Conservation (phyloP, 78 protist genomes). For the Dictyostelium citrinum region DNA sequence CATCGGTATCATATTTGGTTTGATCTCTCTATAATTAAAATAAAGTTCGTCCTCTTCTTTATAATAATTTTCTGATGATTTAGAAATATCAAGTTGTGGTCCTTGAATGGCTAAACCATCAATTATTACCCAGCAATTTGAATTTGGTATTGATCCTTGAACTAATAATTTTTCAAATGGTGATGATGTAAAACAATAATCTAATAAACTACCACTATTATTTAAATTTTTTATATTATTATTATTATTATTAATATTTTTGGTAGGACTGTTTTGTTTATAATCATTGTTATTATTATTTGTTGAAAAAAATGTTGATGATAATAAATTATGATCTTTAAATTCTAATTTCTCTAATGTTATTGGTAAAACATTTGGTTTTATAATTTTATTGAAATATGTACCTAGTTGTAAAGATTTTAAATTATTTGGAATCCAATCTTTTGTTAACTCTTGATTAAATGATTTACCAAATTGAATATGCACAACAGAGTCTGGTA, state of each 20-base stretch:
- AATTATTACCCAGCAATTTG: not conserved
- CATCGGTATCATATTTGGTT: not conserved
- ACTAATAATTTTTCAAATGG: not conserved
- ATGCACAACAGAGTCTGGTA: not conserved
- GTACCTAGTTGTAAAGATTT: not conserved
- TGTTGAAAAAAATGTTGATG: not conserved
- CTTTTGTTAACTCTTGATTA: not conserved
- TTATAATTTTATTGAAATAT: not conserved
- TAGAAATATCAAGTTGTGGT: not conserved
- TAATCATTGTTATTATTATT: not conserved
- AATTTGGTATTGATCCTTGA: not conserved
- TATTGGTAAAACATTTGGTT: not conserved
- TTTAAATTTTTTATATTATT: too few relatives aligned
- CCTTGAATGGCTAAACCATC: not conserved
- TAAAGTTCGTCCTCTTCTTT: not conserved
- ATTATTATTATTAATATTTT: not conserved
- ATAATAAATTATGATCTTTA: not conserved
- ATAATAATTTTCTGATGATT: not conserved
- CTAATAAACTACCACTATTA: not conserved
- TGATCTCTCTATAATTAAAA: not conserved
- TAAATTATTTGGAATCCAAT: not conserved
- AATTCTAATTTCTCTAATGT: not conserved
- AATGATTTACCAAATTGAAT: not conserved
- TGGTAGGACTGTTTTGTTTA: not conserved
- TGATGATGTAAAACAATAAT: not conserved